Conservation (phyloP, 192 early-diverging fungal species). For the Backusella westeae region DNA sequence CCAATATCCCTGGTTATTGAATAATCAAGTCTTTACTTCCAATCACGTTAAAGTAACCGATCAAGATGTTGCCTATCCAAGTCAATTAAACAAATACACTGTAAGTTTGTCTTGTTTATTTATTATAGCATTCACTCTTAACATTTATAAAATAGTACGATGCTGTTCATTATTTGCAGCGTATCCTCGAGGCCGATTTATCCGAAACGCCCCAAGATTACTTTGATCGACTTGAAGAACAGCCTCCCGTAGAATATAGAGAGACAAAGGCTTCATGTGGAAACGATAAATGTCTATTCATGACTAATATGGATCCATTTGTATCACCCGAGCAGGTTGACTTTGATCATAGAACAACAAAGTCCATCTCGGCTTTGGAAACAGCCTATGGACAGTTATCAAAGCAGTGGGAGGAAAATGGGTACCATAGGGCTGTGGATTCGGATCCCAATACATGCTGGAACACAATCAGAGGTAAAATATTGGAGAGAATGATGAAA, state of each 20-base stretch:
- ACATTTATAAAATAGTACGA: slow-evolving; percentile 36
- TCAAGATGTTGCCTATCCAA: slow-evolving; percentile 18
- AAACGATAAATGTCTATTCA: slow-evolving; percentile 54
- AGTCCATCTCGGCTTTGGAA: slow-evolving; percentile 41
- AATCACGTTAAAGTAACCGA: slow-evolving; percentile 39
- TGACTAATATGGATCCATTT: slow-evolving; percentile 50
- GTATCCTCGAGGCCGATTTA: slow-evolving; percentile 37
- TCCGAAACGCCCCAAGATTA: slow-evolving; percentile 40
- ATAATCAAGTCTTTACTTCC: slow-evolving; percentile 38
- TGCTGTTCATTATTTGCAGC: slow-evolving; percentile 45
- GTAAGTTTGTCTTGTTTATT: not conserved
- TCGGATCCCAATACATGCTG: slow-evolving; percentile 46
- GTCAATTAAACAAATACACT: slow-evolving; percentile 4
- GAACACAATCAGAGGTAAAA: slow-evolving; percentile 43
- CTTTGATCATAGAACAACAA: slow-evolving; percentile 31
- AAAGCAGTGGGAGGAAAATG: slow-evolving; percentile 39
- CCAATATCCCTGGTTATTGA: slow-evolving; percentile 56
- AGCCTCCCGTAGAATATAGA: slow-evolving; percentile 41
- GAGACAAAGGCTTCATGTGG: slow-evolving; percentile 48
- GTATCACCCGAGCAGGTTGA: slow-evolving; percentile 40
- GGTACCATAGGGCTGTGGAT: slow-evolving; percentile 53
- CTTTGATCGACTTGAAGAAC: slow-evolving; percentile 43
- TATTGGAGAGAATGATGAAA: not conserved
- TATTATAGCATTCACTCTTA: not conserved
- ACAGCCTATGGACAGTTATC: slow-evolving; percentile 35